Evolutionary conservation across 83 land plant species (phyloP), one percentile per base, ranked within the genome.

Genomic region (Diphasiastrum complanatum): DNA sequence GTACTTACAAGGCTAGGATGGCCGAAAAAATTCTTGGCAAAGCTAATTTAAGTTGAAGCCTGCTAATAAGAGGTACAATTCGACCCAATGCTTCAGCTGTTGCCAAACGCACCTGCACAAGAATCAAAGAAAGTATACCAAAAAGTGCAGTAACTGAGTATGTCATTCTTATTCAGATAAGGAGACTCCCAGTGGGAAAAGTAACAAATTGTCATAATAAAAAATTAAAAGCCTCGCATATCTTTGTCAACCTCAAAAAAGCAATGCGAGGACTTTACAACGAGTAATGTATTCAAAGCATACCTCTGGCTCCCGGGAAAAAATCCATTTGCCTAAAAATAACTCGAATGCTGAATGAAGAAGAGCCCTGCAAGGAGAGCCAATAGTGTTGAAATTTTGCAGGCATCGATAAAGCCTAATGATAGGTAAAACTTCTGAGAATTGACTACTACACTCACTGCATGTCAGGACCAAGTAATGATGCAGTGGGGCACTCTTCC

Each of bases 271-370:
- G n/a, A n/a, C n/a, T n/a, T n/a, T n/a, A n/a, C n/a, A n/a, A n/a
- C n/a, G n/a, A n/a, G n/a, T n/a, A n/a, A n/a, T n/a, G n/a, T n/a
- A n/a, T n/a, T n/a, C n/a, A 49, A 35, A 47, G 11, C 29, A 24
- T 60, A 92, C 98, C 91, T 85, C 85, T 4, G 76, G 35, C 49
- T 92, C 98, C 40, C 88, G 73, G 33, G 95, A 84, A 68, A 64
- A 54, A 45, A 89, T 82, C 98, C 98, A 92, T 47, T 78, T 83
- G 60, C 77, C 75, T 58, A 88, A 69, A 43, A 92, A 68, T 37
- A 92, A 78, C 25, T 92, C 98, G 72, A 88, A 92, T 76, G 83
- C 87, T 65, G 98, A 92, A 65, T 88, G 85, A 43, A 92, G 59
- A 59, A 84, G 81, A 19, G 91, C 85, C 74, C 98, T 92, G 79